phyloP scores from a whole-genome alignment of 108 stramenopile genomes.

The Mayamaea pseudoterrestris region DNA sequence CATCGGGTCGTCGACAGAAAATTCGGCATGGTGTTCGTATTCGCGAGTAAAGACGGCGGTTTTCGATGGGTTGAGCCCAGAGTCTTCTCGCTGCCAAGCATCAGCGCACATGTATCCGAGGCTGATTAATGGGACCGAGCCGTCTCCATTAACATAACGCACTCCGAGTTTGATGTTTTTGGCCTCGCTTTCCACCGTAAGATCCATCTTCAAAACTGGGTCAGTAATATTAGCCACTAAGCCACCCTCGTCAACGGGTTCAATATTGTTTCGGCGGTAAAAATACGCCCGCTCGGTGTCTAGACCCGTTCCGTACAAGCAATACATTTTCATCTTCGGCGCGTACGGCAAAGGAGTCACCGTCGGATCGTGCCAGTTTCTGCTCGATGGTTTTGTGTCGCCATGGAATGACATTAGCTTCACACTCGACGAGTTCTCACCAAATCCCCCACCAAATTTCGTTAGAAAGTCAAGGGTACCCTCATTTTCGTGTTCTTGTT shows the following conservation, averaged over 20 bases:
- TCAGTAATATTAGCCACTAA: constrained; percentile 14
- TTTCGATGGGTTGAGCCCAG: constrained; percentile 54
- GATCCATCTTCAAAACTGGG: constrained; percentile 54
- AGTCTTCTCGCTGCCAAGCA: constrained; percentile 37
- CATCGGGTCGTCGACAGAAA: constrained; percentile 51
- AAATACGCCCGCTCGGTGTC: constrained; percentile 73
- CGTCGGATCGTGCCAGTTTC: constrained; percentile 64
- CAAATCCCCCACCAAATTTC: constrained; percentile 52
- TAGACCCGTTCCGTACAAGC: constrained; percentile 74
- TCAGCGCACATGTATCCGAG: constrained; percentile 78
- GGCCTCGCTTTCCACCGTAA: constrained; percentile 28
- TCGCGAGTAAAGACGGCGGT: constrained; percentile 56
- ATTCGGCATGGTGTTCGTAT: constrained; percentile 39
- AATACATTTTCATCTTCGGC: constrained; percentile 74
- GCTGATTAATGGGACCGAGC: constrained; percentile 66
- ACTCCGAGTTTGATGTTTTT: constrained; percentile 47
- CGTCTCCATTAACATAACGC: constrained; percentile 66
- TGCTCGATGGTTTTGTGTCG: constrained; percentile 18
- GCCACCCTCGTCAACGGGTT: constrained; percentile 2
- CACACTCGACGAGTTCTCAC: constrained; percentile 14
- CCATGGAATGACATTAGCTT: constrained; percentile 19
- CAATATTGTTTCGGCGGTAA: constrained; percentile 36
- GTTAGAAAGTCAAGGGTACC: constrained; percentile 32
- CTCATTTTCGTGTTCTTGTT: constrained; percentile 6
- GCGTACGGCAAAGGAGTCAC: constrained; percentile 66